These are phyloP conservation scores for Clonostachys rosea DNA, from an alignment of 2,329 filamentous ascomycete species.

Conservation along the genomic window DNA sequence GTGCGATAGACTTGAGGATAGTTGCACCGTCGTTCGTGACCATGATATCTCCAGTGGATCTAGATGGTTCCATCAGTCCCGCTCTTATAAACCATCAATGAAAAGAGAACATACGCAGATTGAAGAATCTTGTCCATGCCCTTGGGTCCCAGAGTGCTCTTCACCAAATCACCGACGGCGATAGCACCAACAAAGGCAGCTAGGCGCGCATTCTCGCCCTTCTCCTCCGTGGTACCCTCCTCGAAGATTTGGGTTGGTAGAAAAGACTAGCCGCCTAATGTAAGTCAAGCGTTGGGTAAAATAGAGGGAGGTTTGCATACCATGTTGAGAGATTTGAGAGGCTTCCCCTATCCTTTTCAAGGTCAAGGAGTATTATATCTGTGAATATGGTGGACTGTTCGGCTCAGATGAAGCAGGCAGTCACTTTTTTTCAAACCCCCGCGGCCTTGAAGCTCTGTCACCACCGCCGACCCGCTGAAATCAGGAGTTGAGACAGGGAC, in stretches of 20 bases:
- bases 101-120: slow-evolving; percentile 66
- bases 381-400: no score
- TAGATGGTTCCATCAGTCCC: slow-evolving; percentile 23
- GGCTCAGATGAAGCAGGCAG: no score
- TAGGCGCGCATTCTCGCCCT: slow-evolving; percentile 97
- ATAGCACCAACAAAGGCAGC: slow-evolving; percentile 98
- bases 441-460: no score
- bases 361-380: no score
- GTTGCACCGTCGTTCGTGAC: slow-evolving; percentile 99
- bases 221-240: slow-evolving; percentile 94
- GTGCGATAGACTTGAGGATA: slow-evolving; percentile 95
- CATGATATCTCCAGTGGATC: slow-evolving; percentile 94
- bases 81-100: no score
- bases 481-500: no score
- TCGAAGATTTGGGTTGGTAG: slow-evolving; percentile 98
- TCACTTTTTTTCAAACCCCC: no score
- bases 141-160: slow-evolving; percentile 95
- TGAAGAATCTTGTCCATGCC: slow-evolving; percentile 99
- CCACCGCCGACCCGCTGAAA: no score
- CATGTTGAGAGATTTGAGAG: no score
- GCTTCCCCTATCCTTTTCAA: no score
- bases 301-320: no score
- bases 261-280: slow-evolving; percentile 45
- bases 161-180: slow-evolving; percentile 93
- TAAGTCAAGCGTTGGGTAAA: background rate